Conservation (phyloP, 176 grass and related monocot species). For the Oryza nivara region DNA sequence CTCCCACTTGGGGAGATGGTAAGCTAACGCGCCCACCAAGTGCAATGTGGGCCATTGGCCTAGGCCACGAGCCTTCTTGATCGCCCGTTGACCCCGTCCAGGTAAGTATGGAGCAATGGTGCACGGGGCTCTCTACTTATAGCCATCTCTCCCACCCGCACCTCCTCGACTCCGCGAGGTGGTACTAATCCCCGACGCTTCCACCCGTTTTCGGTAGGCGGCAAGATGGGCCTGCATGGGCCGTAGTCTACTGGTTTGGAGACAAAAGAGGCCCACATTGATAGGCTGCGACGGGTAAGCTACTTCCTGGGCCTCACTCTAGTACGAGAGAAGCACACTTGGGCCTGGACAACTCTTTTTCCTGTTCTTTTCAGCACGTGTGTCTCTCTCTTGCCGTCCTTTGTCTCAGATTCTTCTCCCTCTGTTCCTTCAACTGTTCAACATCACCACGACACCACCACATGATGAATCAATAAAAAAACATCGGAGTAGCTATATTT, state of each 20-base stretch:
- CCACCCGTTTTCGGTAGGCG: too few species aligned
- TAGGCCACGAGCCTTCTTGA: constrained; percentile 43
- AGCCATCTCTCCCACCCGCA: accelerated
- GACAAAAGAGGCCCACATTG: background rate
- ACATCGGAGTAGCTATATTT: too few species aligned
- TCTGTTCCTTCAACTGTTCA: too few species aligned
- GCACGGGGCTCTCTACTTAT: accelerated
- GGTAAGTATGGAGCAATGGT: background rate
- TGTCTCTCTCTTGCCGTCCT: too few species aligned
- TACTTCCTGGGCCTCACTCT: background rate
- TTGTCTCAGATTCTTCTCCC: too few species aligned
- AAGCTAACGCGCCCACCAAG: constrained; percentile 37
- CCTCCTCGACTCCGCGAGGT: background rate
- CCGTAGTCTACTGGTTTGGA: background rate
- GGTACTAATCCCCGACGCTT: constrained; percentile 16
- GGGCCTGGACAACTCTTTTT: background rate
- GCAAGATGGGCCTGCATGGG: background rate
- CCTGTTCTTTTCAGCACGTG: too few species aligned
- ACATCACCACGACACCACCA: too few species aligned
- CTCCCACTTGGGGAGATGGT: constrained; percentile 54
- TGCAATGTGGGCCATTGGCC: constrained; percentile 45
- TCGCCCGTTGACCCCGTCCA: constrained; percentile 48
- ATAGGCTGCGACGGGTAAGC: background rate
- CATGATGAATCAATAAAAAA: too few species aligned
- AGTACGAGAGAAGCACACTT: background rate